Evolutionary conservation across 192 early-diverging fungal species (phyloP).

Genomic region (Backusella sp.): DNA sequence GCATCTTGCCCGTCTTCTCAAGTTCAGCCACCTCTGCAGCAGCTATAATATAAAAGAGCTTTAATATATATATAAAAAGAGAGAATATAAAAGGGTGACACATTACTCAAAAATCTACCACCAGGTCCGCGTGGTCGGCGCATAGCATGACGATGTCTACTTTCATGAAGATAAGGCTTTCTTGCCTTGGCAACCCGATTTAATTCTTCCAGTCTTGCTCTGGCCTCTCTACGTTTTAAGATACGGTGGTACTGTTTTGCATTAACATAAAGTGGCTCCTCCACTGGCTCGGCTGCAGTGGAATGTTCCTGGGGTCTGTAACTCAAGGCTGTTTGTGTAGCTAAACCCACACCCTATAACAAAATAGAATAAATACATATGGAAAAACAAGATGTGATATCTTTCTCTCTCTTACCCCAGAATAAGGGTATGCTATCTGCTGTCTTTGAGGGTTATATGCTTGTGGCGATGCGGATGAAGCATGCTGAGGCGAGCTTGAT

Average conservation of each 20-base stretch:
- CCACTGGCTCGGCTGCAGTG: not conserved
- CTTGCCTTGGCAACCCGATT: conserved; percentile 71
- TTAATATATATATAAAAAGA: not conserved
- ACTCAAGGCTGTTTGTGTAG: not conserved
- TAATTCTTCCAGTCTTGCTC: conserved; percentile 80
- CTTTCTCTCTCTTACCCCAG: not conserved
- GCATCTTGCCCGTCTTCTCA: conserved; percentile 38
- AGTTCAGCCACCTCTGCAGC: conserved; percentile 72
- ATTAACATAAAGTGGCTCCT: conserved; percentile 94
- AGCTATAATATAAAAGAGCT: conserved; percentile 33
- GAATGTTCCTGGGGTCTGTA: not conserved
- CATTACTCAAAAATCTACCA: conserved; percentile 83
- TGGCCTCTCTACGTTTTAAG: conserved; percentile 87
- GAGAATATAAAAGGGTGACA: not conserved
- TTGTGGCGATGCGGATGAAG: not conserved
- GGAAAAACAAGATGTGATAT: no score
- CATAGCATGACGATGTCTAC: conserved; percentile 97
- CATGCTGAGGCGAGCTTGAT: not conserved
- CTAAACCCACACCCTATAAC: not conserved
- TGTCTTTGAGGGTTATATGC: not conserved
- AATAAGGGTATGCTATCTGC: not conserved
- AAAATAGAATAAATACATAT: not conserved
- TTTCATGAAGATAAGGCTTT: conserved; percentile 96
- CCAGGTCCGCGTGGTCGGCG: conserved; percentile 94
- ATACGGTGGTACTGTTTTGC: conserved; percentile 99